Base-by-base conservation (phyloP, 2,329 filamentous ascomycete genomes). In the Neonectria faginata region DNA sequence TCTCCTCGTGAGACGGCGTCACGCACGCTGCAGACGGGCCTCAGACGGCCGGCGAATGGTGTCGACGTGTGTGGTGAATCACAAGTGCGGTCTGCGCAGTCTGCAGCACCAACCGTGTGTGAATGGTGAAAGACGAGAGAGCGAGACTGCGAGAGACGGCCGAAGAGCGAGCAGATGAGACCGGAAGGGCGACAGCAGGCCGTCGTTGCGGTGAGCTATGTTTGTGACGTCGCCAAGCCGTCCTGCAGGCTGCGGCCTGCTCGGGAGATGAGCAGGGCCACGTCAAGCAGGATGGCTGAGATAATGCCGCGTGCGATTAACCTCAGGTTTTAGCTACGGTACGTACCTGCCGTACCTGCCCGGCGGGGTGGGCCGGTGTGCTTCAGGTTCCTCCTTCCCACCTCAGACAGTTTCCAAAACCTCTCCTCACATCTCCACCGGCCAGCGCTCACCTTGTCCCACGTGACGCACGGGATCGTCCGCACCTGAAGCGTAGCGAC, bases 1-100 rank as follows among this genome's bases (percentile, higher is more conserved):
- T 29, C 42, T 45, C n/a, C 33, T 62, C 39, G 44, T 62, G 56
- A 62, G 50, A 62, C 41, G 58, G 42, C 42, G 54, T 52, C 47
- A 51, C 61, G 69, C 60, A 62, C 48, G 57, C 41, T 55, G 61
- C 62, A 67, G 52, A 52, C 60, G 63, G 67, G 47, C 69, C 57
- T 41, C 61, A 70, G 63, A 65, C 48, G 60, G 66, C 66, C 61
- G 64, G 67, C 72, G 67, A 72, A 69, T 69, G 58, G 70, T 67
- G 63, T 51, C 42, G 50, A 42, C 31, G 41, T 33, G 50, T 39
- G 29, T 31, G 31, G 47, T 67, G 57, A 58, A 57, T 64, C 63
- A 66, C 42, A 63, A 60, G 39, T 60, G 63, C 66, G 66, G 66
- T 66, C 66, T 66, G 51, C 60, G 45, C 16, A 39, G 27, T 57